Percentiles rank a stretch among this genome's conserved stretches.
Evolutionary conservation across 2,329 filamentous ascomycete genomes (phyloP).

Genomic region (Penicillium freii): DNA sequence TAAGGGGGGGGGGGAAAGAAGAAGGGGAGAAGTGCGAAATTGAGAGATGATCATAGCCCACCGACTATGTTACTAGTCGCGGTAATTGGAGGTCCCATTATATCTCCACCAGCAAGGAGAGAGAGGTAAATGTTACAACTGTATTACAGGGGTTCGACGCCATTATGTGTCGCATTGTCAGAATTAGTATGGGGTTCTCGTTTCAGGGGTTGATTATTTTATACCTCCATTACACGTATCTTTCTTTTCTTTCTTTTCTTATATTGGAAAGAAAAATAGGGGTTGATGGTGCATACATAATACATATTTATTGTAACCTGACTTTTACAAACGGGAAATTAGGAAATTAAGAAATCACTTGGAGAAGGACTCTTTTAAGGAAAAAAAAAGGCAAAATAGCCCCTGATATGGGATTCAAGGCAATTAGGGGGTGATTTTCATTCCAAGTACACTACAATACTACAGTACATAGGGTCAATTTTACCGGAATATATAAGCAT

Average conservation of each 20-base stretch:
- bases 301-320: not conserved
- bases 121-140: conserved; percentile 7
- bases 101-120: conserved; percentile 11
- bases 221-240: not conserved
- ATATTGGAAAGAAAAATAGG: not conserved
- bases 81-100: conserved; percentile 4
- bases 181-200: not conserved
- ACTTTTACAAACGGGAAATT: not conserved
- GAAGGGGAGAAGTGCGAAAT: conserved; percentile 7
- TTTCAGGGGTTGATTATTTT: not conserved
- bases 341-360: not conserved
- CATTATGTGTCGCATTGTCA: not conserved
- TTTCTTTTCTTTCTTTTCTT: not conserved
- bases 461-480: not conserved
- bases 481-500: not conserved
- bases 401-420: conserved; percentile 2
- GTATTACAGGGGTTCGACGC: conserved; percentile 8
- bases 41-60: conserved; percentile 13
- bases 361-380: not conserved
- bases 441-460: not conserved
- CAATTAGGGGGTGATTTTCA: not conserved
- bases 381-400: not conserved
- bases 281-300: not conserved
- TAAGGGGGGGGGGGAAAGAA: conserved; percentile 1
- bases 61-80: conserved; percentile 11